phyloP scores from a whole-genome alignment of 441 rosid genomes.

The Pelargonium myrrhifolium region DNA sequence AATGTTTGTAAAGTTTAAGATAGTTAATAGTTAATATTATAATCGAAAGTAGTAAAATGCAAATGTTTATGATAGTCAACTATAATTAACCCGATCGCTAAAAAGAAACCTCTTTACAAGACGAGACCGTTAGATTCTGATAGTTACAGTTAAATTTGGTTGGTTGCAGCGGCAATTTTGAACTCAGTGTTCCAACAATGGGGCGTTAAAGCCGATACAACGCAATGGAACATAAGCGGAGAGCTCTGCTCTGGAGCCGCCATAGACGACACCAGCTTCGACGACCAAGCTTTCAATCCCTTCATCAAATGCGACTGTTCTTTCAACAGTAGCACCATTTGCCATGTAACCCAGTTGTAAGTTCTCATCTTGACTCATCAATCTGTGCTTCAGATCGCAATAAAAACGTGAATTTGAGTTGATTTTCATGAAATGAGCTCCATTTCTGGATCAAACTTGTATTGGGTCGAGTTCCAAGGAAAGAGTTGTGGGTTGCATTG shows the following conservation, averaged over 20 bases:
- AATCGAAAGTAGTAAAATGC: no score
- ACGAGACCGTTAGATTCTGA: background rate
- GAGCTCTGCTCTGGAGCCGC: conserved; percentile 57
- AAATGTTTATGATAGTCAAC: no score
- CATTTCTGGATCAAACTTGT: background rate
- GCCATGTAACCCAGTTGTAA: conserved; percentile 52
- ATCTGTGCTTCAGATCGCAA: no score
- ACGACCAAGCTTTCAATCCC: conserved; percentile 28
- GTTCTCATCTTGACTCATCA: background rate
- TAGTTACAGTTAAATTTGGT: background rate
- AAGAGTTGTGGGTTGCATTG: background rate
- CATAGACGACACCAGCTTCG: conserved; percentile 27
- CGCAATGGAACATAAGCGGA: conserved; percentile 49
- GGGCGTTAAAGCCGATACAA: conserved; percentile 29
- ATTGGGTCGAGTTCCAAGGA: background rate
- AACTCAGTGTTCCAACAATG: conserved; percentile 45
- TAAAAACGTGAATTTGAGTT: no score
- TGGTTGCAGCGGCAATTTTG: conserved; percentile 36
- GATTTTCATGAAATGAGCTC: background rate
- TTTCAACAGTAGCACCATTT: conserved; percentile 26
- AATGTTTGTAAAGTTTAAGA: no score
- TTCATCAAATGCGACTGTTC: conserved; percentile 61
- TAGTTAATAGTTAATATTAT: no score
- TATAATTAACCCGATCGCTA: no score
- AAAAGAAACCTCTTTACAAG: no score